Conservation (phyloP, 2,329 filamentous ascomycete genomes). For the Fulvia fulva region DNA sequence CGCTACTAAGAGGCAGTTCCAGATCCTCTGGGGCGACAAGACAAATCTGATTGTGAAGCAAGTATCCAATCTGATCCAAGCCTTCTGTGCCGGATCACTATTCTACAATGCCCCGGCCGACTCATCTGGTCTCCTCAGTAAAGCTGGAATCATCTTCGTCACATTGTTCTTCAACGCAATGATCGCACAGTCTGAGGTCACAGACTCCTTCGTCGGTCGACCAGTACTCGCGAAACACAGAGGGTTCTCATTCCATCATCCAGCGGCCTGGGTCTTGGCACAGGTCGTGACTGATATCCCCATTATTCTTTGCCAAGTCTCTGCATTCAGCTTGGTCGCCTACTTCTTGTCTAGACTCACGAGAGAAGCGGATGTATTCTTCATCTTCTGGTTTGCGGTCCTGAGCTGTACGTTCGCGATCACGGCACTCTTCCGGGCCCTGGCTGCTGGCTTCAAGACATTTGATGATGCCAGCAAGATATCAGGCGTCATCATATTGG, state of each 20-base stretch:
- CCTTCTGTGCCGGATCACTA: constrained; percentile 60
- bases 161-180: constrained; percentile 59
- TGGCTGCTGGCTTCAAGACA: too few species aligned
- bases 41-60: constrained; percentile 52
- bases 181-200: constrained; percentile 63
- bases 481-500: too few species aligned
- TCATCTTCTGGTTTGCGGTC: too few species aligned
- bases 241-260: constrained; percentile 35
- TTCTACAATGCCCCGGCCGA: constrained; percentile 61
- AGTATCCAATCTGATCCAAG: constrained; percentile 53
- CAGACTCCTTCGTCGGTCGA: constrained; percentile 44
- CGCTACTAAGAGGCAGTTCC: constrained; percentile 54
- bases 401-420: too few species aligned
- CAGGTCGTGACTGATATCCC: constrained; percentile 49
- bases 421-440: too few species aligned
- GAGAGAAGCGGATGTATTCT: too few species aligned
- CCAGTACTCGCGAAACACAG: constrained; percentile 46
- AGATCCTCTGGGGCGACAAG: constrained; percentile 61
- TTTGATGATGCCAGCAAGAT: too few species aligned
- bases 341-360: too few species aligned
- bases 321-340: too few species aligned
- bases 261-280: constrained; percentile 48
- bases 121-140: constrained; percentile 59
- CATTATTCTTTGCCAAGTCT: constrained; percentile 46
- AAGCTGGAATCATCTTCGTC: constrained; percentile 61